phyloP scores from a whole-genome alignment of 306 rosid species.

The Alnus rubra region DNA sequence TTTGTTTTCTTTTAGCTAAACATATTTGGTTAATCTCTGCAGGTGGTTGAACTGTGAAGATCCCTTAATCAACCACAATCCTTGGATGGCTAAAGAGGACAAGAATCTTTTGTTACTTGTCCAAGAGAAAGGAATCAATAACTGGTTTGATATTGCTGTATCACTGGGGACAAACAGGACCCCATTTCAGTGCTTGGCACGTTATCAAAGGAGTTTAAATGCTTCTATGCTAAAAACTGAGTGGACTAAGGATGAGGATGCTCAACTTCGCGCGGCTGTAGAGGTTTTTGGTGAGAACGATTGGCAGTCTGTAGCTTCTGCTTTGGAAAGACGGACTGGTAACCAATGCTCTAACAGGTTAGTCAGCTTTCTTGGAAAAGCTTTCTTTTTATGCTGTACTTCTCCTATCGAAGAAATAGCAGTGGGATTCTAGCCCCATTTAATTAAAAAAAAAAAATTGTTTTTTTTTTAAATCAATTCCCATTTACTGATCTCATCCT shows the following conservation, averaged over 20 bases:
- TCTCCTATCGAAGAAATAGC: constrained; percentile 1
- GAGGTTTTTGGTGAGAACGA: constrained; percentile 56
- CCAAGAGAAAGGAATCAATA: constrained; percentile 62
- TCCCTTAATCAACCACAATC: constrained; percentile 70
- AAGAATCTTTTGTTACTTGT: constrained; percentile 59
- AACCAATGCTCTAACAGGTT: constrained; percentile 98
- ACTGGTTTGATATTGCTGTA: constrained; percentile 76
- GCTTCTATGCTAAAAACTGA: constrained; percentile 77
- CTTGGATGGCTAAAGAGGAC: constrained; percentile 78
- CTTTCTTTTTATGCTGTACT: not conserved
- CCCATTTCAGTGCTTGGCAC: constrained; percentile 89
- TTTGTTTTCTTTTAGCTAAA: constrained; percentile 19
- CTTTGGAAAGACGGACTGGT: constrained; percentile 81
- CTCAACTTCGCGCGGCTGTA: constrained; percentile 70
- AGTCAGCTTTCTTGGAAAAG: constrained; percentile 30
- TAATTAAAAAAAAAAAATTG: too few species aligned
- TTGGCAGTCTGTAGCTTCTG: constrained; percentile 90
- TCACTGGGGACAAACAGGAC: constrained; percentile 77
- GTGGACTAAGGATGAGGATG: constrained; percentile 95
- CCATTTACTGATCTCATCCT: too few species aligned
- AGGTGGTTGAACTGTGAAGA: constrained; percentile 98
- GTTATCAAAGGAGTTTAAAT: constrained; percentile 91
- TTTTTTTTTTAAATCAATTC: too few species aligned
- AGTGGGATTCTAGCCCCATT: not conserved
- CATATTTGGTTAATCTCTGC: constrained; percentile 28